Evolutionary conservation across 768 basidiomycete species (phyloP).

Genomic region (Tubosaeta sp.): DNA sequence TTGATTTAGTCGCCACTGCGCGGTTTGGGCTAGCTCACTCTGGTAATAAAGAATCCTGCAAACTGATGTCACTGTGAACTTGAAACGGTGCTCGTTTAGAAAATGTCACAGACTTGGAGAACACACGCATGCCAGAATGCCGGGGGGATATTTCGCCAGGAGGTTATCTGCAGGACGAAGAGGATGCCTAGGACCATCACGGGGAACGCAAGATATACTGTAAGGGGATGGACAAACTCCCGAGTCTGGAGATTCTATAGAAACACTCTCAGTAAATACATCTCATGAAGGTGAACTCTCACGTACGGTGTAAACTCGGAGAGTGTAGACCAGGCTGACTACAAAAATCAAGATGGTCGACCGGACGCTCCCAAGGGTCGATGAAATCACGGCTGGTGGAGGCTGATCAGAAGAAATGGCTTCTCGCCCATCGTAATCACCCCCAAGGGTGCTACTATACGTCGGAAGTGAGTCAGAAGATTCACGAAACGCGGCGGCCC

Average conservation of each 20-base stretch:
- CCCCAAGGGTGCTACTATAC: constrained; percentile 1
- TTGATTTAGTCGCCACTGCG: not conserved
- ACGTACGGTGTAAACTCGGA: constrained; percentile 22
- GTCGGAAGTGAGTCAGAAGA: constrained; percentile 5
- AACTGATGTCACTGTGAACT: constrained; percentile 20
- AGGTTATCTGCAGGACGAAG: constrained; percentile 13
- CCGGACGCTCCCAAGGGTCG: constrained; percentile 10
- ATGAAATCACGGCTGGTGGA: not conserved
- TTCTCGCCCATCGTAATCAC: not conserved
- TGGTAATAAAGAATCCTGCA: constrained; percentile 31
- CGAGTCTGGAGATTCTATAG: constrained; percentile 19
- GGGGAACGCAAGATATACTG: constrained; percentile 24
- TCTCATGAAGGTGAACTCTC: not conserved
- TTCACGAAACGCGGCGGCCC: not conserved
- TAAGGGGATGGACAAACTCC: constrained; percentile 17
- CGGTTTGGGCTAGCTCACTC: constrained; percentile 13
- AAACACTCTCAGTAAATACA: not conserved
- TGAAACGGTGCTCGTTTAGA: not conserved
- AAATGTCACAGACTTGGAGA: constrained; percentile 32
- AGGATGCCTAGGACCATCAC: constrained; percentile 19
- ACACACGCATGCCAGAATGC: constrained; percentile 29
- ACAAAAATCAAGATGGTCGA: constrained; percentile 11
- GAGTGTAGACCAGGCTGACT: constrained; percentile 10
- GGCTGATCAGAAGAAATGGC: not conserved
- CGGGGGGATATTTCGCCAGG: constrained; percentile 17